These are phyloP conservation scores for Pythium rhizo-oryzae DNA, from an alignment of 352 stramenopile genomes.

Conservation along the genomic window DNA sequence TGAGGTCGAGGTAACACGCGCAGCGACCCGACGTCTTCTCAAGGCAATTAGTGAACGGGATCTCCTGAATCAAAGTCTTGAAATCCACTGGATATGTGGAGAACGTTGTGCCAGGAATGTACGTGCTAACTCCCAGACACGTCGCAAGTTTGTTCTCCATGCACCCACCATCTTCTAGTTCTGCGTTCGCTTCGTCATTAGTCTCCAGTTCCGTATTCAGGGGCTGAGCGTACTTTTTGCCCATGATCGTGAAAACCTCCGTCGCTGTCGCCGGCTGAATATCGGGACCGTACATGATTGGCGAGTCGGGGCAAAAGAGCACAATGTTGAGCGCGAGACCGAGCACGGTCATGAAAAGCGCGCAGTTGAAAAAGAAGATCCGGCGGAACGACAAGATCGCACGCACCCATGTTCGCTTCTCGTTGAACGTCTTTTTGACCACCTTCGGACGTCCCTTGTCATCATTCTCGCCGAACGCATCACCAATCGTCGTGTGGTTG, in stretches of 20 bases:
- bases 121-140: conserved; percentile 68
- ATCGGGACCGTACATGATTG: conserved; percentile 74
- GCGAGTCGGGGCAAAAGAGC: conserved; percentile 75
- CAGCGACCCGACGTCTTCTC: conserved; percentile 62
- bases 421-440: conserved; percentile 83
- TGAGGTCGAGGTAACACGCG: conserved; percentile 67
- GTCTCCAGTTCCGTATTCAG: conserved; percentile 1
- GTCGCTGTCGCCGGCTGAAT: conserved; percentile 42
- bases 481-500: conserved; percentile 62
- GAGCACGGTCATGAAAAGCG: conserved; percentile 67
- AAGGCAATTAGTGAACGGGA: conserved; percentile 77
- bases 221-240: conserved; percentile 54
- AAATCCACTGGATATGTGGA: conserved; percentile 65
- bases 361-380: conserved; percentile 84
- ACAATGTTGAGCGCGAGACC: conserved; percentile 79
- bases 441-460: conserved; percentile 83
- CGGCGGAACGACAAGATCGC: conserved; percentile 78
- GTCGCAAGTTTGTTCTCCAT: conserved; percentile 69
- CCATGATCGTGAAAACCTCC: conserved; percentile 57
- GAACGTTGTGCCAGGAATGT: conserved; percentile 41
- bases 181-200: background rate
- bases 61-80: conserved; percentile 56
- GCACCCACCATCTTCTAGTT: conserved; percentile 30
- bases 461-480: conserved; percentile 73
- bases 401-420: conserved; percentile 79